Base-by-base conservation (phyloP, 805 yeast genomes). In the Kluyveromyces siamensis region DNA sequence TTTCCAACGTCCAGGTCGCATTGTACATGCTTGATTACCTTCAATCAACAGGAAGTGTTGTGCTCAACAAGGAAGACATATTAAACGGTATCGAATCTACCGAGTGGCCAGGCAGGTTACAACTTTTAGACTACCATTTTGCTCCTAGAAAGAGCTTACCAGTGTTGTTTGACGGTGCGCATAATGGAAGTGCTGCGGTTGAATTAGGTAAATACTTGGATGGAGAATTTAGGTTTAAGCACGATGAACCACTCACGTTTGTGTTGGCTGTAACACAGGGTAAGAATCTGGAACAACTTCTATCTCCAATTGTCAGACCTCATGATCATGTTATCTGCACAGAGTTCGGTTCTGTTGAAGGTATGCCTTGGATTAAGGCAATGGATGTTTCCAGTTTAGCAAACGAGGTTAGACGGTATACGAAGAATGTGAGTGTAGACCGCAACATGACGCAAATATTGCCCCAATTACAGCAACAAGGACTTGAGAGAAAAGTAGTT, bases 361-460 rank as follows among this genome's bases (percentile, higher is more conserved):
- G 87, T 0, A 93, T 93, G 99, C 96, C 98, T 0, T 93, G 98
- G 98, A 80, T 93, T 6, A 58, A 71, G 40, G 68, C 90, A 1
- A 72, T 71, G 52, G 62, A 59, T 6, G 59, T 67, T 1, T 48
- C 51, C 1, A 63, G 56, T 5, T 49, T 67, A 17, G 53, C 57
- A 30, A n/a, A 51, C 1, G 54, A 55, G 18, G 55, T 63, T 1
- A 21, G 47, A 17, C 70, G 69, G 1, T 53, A 54, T n/a, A 54
- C 72, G 2, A 16, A 51, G 3, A 57, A 67, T 33, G 68, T 71
- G 1, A 42, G 37, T 0, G 52, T 62, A 2, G 56, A 58, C 19
- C 49, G 59, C 0, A 53, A 63, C 10, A 37, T 72, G 10, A 50
- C 53, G 8, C 50, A 55, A 3, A 68, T 71, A 2, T 50, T 71